Percentiles rank a stretch among this genome's conserved stretches.
phyloP scores from a whole-genome alignment of 2,329 filamentous ascomycete species.

The Diaporthe vaccinii region DNA sequence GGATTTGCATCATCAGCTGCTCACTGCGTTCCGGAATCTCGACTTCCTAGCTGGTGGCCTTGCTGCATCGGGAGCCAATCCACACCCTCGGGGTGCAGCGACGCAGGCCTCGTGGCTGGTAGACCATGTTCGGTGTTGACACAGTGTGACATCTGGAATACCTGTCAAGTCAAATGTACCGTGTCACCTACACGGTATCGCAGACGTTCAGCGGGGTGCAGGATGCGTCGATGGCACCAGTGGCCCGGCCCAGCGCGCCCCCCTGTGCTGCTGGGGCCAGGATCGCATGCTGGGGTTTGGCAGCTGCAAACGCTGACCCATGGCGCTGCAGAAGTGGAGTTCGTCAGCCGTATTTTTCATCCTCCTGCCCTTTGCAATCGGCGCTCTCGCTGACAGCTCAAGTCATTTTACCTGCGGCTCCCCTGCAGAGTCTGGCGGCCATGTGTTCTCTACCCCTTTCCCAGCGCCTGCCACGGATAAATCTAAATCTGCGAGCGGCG shows the following conservation, averaged over 20 bases:
- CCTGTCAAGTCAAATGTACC: conserved; percentile 8
- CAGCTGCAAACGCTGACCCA: conserved; percentile 29
- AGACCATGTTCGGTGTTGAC: conserved; percentile 6
- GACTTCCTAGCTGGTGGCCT: conserved; percentile 18
- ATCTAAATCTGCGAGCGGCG: conserved; percentile 28
- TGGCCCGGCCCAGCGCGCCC: conserved; percentile 28
- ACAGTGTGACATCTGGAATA: conserved; percentile 28
- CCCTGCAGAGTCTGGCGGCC: conserved; percentile 27
- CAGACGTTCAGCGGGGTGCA: conserved; percentile 29
- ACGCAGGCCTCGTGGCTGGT: conserved; percentile 27
- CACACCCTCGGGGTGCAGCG: conserved; percentile 25
- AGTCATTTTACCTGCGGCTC: conserved; percentile 32
- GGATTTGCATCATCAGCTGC: conserved; percentile 31
- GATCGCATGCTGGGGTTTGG: conserved; percentile 30
- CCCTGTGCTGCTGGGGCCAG: conserved; percentile 32
- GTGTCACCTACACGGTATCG: conserved; percentile 23
- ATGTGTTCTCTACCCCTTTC: conserved; percentile 30
- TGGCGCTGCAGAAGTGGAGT: conserved; percentile 24
- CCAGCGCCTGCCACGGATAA: conserved; percentile 30
- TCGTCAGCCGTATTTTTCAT: conserved; percentile 32
- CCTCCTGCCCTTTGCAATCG: conserved; percentile 17
- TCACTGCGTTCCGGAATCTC: conserved; percentile 21
- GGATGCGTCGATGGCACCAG: conserved; percentile 28
- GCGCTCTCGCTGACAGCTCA: conserved; percentile 20
- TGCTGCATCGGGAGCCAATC: conserved; percentile 27